Conservation (phyloP, 495 filamentous ascomycete species). For the Tuber borchii region DNA sequence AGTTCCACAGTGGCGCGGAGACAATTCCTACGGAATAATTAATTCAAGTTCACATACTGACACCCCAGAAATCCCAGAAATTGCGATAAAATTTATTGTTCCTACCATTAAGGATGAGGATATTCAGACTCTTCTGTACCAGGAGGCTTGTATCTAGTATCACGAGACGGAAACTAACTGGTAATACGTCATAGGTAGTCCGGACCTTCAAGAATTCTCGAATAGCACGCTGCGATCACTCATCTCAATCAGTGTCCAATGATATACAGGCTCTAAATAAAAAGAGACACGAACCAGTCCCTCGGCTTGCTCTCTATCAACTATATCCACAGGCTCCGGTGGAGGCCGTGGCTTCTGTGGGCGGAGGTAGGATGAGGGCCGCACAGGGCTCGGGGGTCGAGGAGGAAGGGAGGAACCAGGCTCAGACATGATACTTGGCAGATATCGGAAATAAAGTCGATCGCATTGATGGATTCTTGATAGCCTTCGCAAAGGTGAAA, state of each 20-base stretch:
- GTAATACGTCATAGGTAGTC: constrained; percentile 95
- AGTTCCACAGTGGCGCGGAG: constrained; percentile 96
- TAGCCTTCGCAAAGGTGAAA: neutral
- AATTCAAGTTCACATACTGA: constrained; percentile 1
- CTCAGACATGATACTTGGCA: constrained; percentile 37
- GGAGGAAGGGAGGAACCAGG: constrained; percentile 16
- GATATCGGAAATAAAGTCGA: constrained; percentile 9
- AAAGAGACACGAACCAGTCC: constrained; percentile 64
- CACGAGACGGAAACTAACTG: constrained; percentile 93
- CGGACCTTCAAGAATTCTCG: constrained; percentile 94
- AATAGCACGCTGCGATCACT: constrained; percentile 51
- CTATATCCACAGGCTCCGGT: constrained; percentile 58
- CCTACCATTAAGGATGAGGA: constrained; percentile 93
- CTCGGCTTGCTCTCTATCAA: constrained; percentile 87
- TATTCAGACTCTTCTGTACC: constrained; percentile 94
- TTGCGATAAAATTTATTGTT: neutral
- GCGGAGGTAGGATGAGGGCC: constrained; percentile 79
- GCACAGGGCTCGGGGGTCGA: constrained; percentile 49
- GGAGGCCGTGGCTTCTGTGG: constrained; percentile 53
- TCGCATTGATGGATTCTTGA: constrained; percentile 30
- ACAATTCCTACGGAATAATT: constrained; percentile 68
- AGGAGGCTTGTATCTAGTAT: constrained; percentile 90
- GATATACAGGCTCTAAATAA: constrained; percentile 12
- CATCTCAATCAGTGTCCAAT: constrained; percentile 12
- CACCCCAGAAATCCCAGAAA: neutral